Percentiles rank a stretch among this genome's conserved stretches.
phyloP scores from a whole-genome alignment of 2,329 filamentous ascomycete species.

The Trichoderma sp. region DNA sequence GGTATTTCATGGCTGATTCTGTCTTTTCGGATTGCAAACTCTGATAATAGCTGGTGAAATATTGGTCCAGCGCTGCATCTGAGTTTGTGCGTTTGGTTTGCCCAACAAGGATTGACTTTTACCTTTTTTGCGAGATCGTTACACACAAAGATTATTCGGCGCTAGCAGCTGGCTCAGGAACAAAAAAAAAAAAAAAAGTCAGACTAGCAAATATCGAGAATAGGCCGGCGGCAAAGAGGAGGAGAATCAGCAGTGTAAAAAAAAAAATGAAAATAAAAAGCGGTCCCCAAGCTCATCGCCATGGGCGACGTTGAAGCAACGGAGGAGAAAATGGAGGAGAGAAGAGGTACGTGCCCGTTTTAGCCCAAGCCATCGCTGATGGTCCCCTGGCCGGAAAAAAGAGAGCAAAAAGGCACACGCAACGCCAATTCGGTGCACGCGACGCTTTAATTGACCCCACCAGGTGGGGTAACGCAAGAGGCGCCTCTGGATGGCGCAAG shows the following conservation, averaged over 20 bases:
- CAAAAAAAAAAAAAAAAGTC: not conserved
- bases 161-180: not conserved
- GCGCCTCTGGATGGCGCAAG: not conserved
- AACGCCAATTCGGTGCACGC: constrained; percentile 25
- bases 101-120: not conserved
- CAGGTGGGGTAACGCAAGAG: not conserved
- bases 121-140: not conserved
- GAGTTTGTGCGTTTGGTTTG: not conserved
- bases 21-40: not conserved
- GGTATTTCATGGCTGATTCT: not conserved
- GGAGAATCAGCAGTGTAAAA: not conserved
- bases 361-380: not conserved
- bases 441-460: constrained; percentile 25
- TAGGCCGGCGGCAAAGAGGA: not conserved
- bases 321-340: not conserved
- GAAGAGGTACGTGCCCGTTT: not conserved
- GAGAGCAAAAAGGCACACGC: constrained; percentile 16
- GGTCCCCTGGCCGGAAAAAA: not conserved
- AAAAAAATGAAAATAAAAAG: not conserved
- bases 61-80: not conserved
- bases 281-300: not conserved
- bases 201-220: not conserved
- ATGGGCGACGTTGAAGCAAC: not conserved
- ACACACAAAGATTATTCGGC: not conserved
- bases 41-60: not conserved